Conservation (phyloP, 129 eudicot genomes). For the Chrysanthemum lavandulifolium region DNA sequence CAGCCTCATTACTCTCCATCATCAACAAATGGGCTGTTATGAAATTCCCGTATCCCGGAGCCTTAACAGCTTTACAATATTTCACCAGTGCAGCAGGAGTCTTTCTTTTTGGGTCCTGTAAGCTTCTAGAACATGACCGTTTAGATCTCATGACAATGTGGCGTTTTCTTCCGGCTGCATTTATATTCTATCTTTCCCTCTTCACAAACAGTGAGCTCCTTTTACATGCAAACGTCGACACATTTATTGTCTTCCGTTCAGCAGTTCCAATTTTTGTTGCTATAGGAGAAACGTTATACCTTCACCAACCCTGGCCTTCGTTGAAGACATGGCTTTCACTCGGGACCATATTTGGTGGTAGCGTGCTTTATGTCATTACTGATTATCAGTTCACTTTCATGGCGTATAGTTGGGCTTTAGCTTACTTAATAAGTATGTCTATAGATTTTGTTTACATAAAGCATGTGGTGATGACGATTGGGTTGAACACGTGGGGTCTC, state of each 20-base stretch:
- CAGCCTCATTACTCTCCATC: conserved; percentile 92
- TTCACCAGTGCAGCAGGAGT: conserved; percentile 94
- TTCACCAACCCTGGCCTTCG: conserved; percentile 97
- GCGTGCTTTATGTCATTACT: conserved; percentile 77
- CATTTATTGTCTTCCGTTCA: conserved; percentile 88
- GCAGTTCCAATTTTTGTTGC: conserved; percentile 97
- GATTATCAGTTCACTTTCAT: conserved; percentile 93
- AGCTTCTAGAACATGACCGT: conserved; percentile 72
- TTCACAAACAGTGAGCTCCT: conserved; percentile 98
- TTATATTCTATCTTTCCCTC: conserved; percentile 84
- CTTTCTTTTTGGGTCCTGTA: conserved; percentile 58
- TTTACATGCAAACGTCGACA: conserved; percentile 96
- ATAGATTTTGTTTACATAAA: conserved; percentile 97
- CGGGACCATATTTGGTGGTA: conserved; percentile 83
- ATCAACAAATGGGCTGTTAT: conserved; percentile 99
- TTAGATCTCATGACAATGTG: conserved; percentile 83
- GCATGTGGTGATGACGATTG: conserved; percentile 98
- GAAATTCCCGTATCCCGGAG: conserved; percentile 97
- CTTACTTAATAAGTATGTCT: conserved; percentile 90
- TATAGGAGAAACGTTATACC: conserved; percentile 81
- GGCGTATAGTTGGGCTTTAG: conserved; percentile 96
- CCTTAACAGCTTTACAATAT: conserved; percentile 92
- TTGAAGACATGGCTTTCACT: conserved; percentile 86
- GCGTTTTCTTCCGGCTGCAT: conserved; percentile 87
- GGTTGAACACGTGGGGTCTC: conserved; percentile 95